These are phyloP conservation scores for Paecilomyces dactylethromorphus DNA, from an alignment of 2,329 filamentous ascomycete genomes.

Conservation along the genomic window DNA sequence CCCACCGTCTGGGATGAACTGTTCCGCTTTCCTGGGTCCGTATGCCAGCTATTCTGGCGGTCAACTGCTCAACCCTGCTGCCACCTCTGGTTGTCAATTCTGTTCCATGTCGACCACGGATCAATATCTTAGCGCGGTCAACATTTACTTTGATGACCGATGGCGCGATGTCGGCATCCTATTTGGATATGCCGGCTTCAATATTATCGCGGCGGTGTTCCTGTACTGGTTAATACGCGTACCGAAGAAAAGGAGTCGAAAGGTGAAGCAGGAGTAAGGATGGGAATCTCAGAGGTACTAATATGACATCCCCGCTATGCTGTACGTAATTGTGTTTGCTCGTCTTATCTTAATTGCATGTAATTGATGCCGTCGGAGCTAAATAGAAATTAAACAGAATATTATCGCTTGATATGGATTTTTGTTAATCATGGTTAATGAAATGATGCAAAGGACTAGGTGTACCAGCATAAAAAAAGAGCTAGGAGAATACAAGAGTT, in stretches of 20 bases:
- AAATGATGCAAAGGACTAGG: background rate
- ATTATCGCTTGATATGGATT: background rate
- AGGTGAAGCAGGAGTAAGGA: background rate
- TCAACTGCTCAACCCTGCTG: conserved; percentile 57
- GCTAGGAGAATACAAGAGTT: background rate
- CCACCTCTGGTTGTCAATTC: conserved; percentile 54
- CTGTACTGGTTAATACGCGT: conserved; percentile 51
- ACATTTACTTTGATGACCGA: conserved; percentile 34
- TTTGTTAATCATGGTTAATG: background rate
- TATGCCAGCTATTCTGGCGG: conserved; percentile 51
- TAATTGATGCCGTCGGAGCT: background rate
- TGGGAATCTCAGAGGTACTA: background rate
- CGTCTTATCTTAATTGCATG: background rate
- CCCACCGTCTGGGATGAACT: conserved; percentile 57
- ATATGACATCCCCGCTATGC: background rate
- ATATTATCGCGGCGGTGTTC: conserved; percentile 41
- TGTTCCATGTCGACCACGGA: conserved; percentile 31
- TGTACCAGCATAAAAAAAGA: background rate
- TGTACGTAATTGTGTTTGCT: background rate
- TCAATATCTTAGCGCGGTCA: conserved; percentile 46
- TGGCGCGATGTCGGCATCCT: conserved; percentile 53
- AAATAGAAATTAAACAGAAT: background rate
- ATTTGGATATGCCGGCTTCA: conserved; percentile 48
- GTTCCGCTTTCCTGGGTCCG: conserved; percentile 52
- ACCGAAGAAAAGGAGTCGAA: conserved; percentile 20